These are phyloP conservation scores for Mycena metata DNA, from an alignment of 768 basidiomycete species.

Conservation along the genomic window DNA sequence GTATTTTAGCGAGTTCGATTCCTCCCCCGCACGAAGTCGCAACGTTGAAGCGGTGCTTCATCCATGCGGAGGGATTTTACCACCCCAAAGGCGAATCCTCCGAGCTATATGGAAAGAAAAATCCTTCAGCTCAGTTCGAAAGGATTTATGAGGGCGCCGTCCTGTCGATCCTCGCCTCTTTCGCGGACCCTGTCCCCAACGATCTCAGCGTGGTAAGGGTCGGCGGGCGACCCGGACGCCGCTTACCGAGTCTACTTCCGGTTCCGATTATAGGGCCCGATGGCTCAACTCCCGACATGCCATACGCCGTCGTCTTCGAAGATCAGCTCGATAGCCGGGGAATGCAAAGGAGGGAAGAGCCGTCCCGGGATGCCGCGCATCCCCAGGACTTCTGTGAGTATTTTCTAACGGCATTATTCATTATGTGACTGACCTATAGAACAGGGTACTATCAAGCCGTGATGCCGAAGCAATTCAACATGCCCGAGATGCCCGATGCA, in stretches of 20 bases:
- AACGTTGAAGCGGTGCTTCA: slow-evolving; percentile 25
- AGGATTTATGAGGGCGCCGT: neutral
- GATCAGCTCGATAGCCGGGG: neutral
- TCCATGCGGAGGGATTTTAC: slow-evolving; percentile 7
- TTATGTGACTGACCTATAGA: too few species aligned
- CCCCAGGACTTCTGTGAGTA: slow-evolving; percentile 5
- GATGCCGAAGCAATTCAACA: too few species aligned
- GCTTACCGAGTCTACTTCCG: too few species aligned
- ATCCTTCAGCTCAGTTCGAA: neutral
- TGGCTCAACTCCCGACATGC: neutral
- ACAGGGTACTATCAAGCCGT: slow-evolving; percentile 25
- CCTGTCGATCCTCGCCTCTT: too few species aligned
- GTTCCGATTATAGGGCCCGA: too few species aligned
- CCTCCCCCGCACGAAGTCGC: slow-evolving; percentile 31
- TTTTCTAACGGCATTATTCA: neutral
- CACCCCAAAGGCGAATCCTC: neutral
- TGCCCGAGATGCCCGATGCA: too few species aligned
- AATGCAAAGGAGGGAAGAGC: neutral
- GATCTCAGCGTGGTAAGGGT: too few species aligned
- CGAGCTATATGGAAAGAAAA: neutral
- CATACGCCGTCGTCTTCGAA: neutral
- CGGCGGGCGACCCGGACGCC: too few species aligned
- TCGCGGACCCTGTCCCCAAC: too few species aligned
- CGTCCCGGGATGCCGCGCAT: neutral
- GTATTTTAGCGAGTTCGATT: slow-evolving; percentile 27